Conservation (phyloP, 441 rosid species). For the Pelargonium citronellum region DNA sequence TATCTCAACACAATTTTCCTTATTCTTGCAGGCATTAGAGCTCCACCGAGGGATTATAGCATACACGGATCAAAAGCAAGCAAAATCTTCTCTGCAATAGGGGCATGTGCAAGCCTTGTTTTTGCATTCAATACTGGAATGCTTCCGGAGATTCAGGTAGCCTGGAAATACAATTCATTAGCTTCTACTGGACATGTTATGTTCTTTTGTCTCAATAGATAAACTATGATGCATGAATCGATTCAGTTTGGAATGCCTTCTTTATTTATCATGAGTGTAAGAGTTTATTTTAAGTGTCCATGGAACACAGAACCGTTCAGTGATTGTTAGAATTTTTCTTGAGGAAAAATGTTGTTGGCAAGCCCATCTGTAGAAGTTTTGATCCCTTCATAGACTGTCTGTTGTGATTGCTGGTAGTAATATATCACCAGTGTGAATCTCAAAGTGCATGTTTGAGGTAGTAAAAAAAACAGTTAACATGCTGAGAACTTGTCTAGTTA, state of each 20-base stretch:
- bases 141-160: constrained; percentile 96
- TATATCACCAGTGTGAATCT: background rate
- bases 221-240: background rate
- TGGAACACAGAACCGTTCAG: background rate
- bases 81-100: constrained; percentile 58
- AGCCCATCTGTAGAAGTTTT: background rate
- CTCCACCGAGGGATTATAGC: constrained; percentile 70
- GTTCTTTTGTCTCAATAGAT: background rate
- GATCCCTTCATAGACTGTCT: background rate
- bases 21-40: constrained; percentile 39
- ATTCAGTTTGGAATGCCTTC: too few species aligned
- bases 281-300: background rate
- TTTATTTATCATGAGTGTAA: background rate
- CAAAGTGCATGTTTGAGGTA: background rate
- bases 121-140: constrained; percentile 91
- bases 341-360: background rate
- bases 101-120: constrained; percentile 75
- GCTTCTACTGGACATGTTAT: constrained; percentile 4
- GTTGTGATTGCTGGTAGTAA: background rate
- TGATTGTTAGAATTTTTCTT: background rate
- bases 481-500: constrained; percentile 4
- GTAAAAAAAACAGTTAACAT: background rate
- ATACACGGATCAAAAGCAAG: constrained; percentile 40
- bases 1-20: background rate
- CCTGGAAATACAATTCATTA: background rate